Evolutionary conservation across 768 basidiomycete species (phyloP), one percentile per base, ranked within the genome.

Genomic region (Ramaria sp.): DNA sequence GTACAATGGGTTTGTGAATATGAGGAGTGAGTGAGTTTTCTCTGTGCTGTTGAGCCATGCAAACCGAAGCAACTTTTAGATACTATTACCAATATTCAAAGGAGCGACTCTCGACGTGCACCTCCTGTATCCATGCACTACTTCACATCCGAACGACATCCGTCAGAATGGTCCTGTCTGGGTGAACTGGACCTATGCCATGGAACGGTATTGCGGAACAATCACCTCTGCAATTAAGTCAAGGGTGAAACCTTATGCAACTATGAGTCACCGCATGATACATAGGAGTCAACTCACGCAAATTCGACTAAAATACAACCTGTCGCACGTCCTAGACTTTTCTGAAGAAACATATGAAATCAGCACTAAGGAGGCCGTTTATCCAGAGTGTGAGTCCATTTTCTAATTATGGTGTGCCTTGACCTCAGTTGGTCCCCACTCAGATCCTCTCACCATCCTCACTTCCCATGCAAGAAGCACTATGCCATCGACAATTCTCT

Each of bases 131-230:
- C n/a, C 7, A 41, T n/a, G 39, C 39, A 12, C 39, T 41, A 41
- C 39, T 51, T 41, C 39, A 41, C 7, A 41, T 41, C 39, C 39
- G 3, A n/a, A 12, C 3, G 12, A 41, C 39, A 51, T 51, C n/a
- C 50, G 50, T 11, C 11, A n/a, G 24, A 24, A 12, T 51, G 30
- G 50, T 1, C 50, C 50, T 1, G 27, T 33, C 30, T 51, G 50
- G 50, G 12, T 33, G 3, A 20, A 22, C n/a, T 51, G 50, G 73
- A 63, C 68, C 1, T 73, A 71, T 55, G 62, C 59, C 22, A 67
- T 73, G 63, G 72, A 74, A 53, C 39, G 65, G 39, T 41, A 13
- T n/a, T 41, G 39, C n/a, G 3, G 7, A 3, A 41, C 12, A n/a
- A 12, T 41, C 3, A n/a, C 13, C 39, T 41, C 39, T 41, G 13